Percentiles rank a stretch among this genome's conserved stretches.
phyloP scores from a whole-genome alignment of 129 eudicot species.

The Artemisia annua region DNA sequence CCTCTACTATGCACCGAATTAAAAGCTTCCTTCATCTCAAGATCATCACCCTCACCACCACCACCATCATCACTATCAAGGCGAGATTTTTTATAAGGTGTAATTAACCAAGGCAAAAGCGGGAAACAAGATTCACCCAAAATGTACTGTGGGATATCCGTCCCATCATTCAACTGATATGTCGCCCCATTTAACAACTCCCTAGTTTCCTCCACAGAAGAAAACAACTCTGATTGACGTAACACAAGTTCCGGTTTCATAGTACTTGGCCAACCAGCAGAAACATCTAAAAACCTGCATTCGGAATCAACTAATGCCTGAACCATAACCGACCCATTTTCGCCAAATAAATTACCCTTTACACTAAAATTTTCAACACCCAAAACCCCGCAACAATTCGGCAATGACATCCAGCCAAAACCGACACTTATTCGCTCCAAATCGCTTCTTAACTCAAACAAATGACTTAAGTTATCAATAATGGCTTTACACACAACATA shows the following conservation, averaged over 20 bases:
- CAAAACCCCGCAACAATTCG: constrained; percentile 87
- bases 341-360: constrained; percentile 52
- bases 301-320: constrained; percentile 88
- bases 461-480: constrained; percentile 59
- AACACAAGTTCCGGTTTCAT: constrained; percentile 50
- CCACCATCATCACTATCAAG: constrained; percentile 17
- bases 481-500: constrained; percentile 71
- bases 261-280: constrained; percentile 94
- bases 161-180: constrained; percentile 59
- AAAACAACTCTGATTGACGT: constrained; percentile 57
- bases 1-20: constrained; percentile 66
- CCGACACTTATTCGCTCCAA: constrained; percentile 62
- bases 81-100: constrained; percentile 44
- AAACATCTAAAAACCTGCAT: constrained; percentile 85
- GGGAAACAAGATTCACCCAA: constrained; percentile 85
- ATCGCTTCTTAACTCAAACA: constrained; percentile 65
- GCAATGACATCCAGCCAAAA: constrained; percentile 79
- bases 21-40: constrained; percentile 43
- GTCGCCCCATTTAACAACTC: constrained; percentile 59
- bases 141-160: constrained; percentile 63
- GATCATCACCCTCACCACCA: constrained; percentile 14
- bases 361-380: constrained; percentile 64
- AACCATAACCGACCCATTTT: constrained; percentile 67
- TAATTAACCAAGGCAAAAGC: constrained; percentile 70
- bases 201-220: constrained; percentile 61